A percentile compares a stretch with the other conserved stretches of the same genome.
These are phyloP conservation scores for Azolla pinnata DNA, from an alignment of 75 land plant species.

Conservation along the genomic window DNA sequence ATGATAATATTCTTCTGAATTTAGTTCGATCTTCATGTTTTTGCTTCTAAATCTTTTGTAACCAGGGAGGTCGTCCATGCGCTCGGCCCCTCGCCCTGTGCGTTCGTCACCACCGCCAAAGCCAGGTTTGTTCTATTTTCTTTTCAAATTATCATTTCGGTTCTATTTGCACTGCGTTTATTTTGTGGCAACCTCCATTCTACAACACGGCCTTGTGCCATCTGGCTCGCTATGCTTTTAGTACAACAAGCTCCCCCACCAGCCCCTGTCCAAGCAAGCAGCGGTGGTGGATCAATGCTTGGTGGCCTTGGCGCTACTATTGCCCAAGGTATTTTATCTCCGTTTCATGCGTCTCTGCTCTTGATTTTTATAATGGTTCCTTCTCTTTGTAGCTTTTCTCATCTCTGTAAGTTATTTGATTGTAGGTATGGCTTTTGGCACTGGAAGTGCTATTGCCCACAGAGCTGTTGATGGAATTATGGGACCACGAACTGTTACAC, in stretches of 20 bases:
- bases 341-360: too few relatives aligned
- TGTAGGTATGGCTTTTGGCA: conserved; percentile 90
- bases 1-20: too few relatives aligned
- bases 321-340: conserved; percentile 51
- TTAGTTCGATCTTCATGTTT: neutral
- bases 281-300: conserved; percentile 58
- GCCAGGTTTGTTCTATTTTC: neutral
- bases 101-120: neutral
- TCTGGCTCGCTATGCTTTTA: conserved; percentile 9
- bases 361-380: too few relatives aligned
- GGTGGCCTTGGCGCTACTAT: conserved; percentile 77
- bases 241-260: conserved; percentile 60
- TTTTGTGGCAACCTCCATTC: neutral
- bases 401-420: too few relatives aligned
- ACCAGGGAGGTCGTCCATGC: neutral
- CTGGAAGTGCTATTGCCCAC: conserved; percentile 89
- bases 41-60: neutral
- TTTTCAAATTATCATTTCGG: neutral
- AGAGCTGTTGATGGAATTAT: conserved; percentile 82
- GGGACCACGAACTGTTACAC: conserved; percentile 85
- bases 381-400: too few relatives aligned
- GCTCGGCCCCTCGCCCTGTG: neutral
- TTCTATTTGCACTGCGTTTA: neutral
- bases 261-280: conserved; percentile 39
- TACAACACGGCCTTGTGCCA: too few relatives aligned